Evolutionary conservation across 345 rosid species (phyloP).

Genomic region (Streptanthus diversifolius): DNA sequence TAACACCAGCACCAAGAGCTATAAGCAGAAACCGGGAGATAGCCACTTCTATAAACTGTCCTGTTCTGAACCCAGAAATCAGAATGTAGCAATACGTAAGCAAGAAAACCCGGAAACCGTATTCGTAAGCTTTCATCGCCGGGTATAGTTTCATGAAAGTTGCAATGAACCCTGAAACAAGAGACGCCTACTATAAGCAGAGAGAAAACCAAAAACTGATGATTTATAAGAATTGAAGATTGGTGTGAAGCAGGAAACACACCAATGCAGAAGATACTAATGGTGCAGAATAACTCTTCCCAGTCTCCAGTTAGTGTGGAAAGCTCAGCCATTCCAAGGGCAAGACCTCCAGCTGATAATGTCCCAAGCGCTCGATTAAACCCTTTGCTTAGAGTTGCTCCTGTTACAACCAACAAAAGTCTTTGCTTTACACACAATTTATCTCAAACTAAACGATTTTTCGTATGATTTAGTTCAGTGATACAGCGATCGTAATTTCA

Average conservation of each 20-base stretch:
- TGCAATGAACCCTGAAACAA: slow-evolving; percentile 58
- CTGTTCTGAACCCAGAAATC: slow-evolving; percentile 83
- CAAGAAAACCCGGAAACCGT: slow-evolving; percentile 87
- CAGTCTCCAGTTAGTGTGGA: slow-evolving; percentile 60
- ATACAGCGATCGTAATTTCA: not conserved
- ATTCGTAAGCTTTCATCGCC: slow-evolving; percentile 84
- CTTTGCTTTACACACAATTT: not conserved
- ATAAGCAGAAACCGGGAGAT: slow-evolving; percentile 71
- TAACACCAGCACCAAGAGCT: slow-evolving; percentile 81
- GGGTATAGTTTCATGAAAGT: slow-evolving; percentile 77
- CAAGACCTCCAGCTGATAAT: slow-evolving; percentile 91
- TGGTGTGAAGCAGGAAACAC: not conserved
- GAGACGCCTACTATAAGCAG: slow-evolving; percentile 10
- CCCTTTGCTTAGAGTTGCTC: slow-evolving; percentile 95
- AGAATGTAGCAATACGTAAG: slow-evolving; percentile 72
- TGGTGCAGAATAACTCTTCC: slow-evolving; percentile 62
- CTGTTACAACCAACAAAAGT: slow-evolving; percentile 35
- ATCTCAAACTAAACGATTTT: not conserved
- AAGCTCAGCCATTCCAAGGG: slow-evolving; percentile 78
- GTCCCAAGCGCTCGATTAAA: slow-evolving; percentile 87
- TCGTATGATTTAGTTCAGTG: not conserved
- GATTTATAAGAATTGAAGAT: not conserved
- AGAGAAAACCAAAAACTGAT: not conserved
- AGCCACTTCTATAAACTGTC: slow-evolving; percentile 71
- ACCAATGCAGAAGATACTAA: slow-evolving; percentile 79